Evolutionary conservation across 352 stramenopile genomes (phyloP), one percentile per base, ranked within the genome.

Genomic region (Aphanomyces astaci): DNA sequence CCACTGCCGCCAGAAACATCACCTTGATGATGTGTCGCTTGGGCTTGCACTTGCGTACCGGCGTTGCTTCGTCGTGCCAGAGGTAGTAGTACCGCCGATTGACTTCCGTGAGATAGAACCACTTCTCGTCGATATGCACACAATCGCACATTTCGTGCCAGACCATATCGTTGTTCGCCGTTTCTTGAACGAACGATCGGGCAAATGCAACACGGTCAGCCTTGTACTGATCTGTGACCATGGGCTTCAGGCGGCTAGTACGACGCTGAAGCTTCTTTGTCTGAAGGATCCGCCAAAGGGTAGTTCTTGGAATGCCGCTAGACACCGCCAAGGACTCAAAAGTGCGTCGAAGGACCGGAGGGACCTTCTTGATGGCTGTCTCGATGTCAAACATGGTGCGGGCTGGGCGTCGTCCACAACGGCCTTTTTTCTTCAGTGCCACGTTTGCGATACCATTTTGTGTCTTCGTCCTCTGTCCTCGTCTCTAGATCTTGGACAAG

Each of bases 11-110:
- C 30, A 63, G 27, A 48, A 48, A 63, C 52, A 63, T 63, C 4
- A 63, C 54, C 22, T 63, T 63, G 28, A 63, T 4, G 22, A 63
- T 43, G 33, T 63, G 27, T 3, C 54, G 28, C 33, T 63, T 63
- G 15, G 51, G 33, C 4, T 30, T 13, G 33, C 32, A 48, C 28
- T 63, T 63, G 9, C 51, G 24, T 22, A 39, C 10, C 7, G 31
- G 31, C 17, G 13, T 5, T 17, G 10, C 32, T 27, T 63, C 54
- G 46, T 63, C 54, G 19, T 63, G 28, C 30, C 28, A 48, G 7
- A 59, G 24, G 33, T 59, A 59, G n/a, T n/a, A n/a, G 25, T 63
- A 63, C n/a, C 28, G 24, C 7, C 54, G 19, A n/a, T 48, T 43
- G 28, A 63, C 22, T 17, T 28, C 2, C 3, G 28, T 48, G 3